A percentile compares a stretch with the other conserved stretches of the same genome.
These are phyloP conservation scores for Sarcomyxa edulis DNA, from an alignment of 768 basidiomycete species.

Conservation along the genomic window DNA sequence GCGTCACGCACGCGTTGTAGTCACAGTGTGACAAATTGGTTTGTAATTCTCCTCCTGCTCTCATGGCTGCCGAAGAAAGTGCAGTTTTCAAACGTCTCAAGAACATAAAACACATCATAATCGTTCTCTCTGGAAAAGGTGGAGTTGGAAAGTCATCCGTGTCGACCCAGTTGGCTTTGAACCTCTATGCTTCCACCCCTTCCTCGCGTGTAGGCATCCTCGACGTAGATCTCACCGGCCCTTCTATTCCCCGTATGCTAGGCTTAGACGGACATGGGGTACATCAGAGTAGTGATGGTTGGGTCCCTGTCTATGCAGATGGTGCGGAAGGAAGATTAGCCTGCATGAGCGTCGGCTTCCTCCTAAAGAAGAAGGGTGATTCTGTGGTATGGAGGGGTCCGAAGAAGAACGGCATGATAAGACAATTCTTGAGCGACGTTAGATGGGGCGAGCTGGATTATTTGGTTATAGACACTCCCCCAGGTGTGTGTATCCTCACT, in stretches of 20 bases:
- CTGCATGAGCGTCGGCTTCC: slow-evolving; percentile 96
- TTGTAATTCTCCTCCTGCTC: too few species aligned
- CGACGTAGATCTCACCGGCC: slow-evolving; percentile 91
- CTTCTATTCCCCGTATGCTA: slow-evolving; percentile 93
- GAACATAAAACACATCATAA: slow-evolving; percentile 77
- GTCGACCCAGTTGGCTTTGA: slow-evolving; percentile 85
- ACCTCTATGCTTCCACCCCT: slow-evolving; percentile 67
- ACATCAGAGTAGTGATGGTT: slow-evolving; percentile 91
- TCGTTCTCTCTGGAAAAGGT: slow-evolving; percentile 95
- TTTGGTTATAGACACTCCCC: slow-evolving; percentile 92
- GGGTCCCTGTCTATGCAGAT: slow-evolving; percentile 98
- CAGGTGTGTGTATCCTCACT: too few species aligned
- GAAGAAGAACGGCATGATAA: slow-evolving; percentile 98
- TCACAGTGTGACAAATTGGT: too few species aligned
- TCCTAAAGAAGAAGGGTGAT: slow-evolving; percentile 85
- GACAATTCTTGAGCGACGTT: slow-evolving; percentile 93
- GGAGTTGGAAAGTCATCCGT: slow-evolving; percentile 99
- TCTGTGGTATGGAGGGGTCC: slow-evolving; percentile 98
- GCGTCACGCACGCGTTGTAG: too few species aligned
- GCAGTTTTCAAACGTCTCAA: slow-evolving; percentile 69
- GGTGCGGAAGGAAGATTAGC: slow-evolving; percentile 66
- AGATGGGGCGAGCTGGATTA: slow-evolving; percentile 93
- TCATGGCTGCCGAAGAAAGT: too few species aligned
- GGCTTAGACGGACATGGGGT: slow-evolving; percentile 84
- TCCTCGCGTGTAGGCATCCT: slow-evolving; percentile 78